A percentile compares a stretch with the other conserved stretches of the same genome.
phyloP scores from a whole-genome alignment of 495 filamentous ascomycete genomes.

The Acidiella bohemica region DNA sequence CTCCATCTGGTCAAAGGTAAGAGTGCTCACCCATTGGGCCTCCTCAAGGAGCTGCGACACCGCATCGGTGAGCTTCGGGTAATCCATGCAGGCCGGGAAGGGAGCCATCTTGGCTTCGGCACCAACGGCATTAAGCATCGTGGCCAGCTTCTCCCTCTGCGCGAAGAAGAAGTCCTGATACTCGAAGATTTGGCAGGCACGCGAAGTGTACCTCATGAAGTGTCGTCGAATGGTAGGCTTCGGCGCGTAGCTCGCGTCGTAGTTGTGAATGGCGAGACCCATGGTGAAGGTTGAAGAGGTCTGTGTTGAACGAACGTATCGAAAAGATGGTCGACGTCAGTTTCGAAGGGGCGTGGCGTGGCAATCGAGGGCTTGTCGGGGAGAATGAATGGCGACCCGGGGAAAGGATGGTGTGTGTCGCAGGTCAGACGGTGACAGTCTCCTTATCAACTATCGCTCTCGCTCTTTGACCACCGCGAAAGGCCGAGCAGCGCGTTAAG shows the following conservation, averaged over 20 bases:
- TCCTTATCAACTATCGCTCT: conserved; percentile 9
- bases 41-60: conserved; percentile 8
- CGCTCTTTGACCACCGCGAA: conserved; percentile 10
- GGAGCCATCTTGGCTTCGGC: conserved; percentile 2
- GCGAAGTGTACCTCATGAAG: conserved; percentile 12
- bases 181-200: conserved; percentile 3
- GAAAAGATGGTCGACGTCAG: too few species aligned
- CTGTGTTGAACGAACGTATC: too few species aligned
- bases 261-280: conserved; percentile 1
- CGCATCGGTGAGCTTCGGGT: conserved; percentile 6
- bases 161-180: conserved; percentile 11
- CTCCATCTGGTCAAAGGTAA: conserved; percentile 10
- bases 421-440: background rate
- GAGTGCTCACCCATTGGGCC: conserved; percentile 2
- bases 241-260: background rate
- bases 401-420: background rate
- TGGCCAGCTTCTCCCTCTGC: conserved; percentile 5
- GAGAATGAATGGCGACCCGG: background rate
- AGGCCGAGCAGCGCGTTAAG: conserved; percentile 7
- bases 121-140: conserved; percentile 7
- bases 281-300: background rate
- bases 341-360: too few species aligned
- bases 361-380: background rate
- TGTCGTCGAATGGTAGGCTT: background rate
- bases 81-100: conserved; percentile 8